phyloP scores from a whole-genome alignment of 129 eudicot genomes.

The Tagetes patula region DNA sequence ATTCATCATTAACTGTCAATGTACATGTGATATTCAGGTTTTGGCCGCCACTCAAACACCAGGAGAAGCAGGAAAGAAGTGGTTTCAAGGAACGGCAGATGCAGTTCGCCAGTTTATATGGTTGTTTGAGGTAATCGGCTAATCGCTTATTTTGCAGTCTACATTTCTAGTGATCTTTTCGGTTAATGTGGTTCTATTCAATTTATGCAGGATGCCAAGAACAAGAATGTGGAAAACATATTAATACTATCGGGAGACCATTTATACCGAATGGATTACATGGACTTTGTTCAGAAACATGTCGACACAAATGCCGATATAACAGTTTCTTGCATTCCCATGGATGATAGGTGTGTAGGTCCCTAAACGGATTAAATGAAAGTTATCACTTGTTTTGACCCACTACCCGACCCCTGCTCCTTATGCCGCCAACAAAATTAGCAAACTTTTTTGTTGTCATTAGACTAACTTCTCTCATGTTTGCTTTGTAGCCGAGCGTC shows the following conservation, averaged over 20 bases:
- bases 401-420: neutral
- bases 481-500: constrained; percentile 68
- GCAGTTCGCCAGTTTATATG: constrained; percentile 83
- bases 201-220: constrained; percentile 65
- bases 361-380: neutral
- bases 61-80: constrained; percentile 79
- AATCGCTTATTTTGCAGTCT: constrained; percentile 12
- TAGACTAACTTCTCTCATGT: neutral
- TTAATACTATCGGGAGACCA: constrained; percentile 83
- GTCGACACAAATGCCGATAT: constrained; percentile 84
- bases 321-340: constrained; percentile 86
- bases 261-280: constrained; percentile 87
- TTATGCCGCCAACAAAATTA: neutral
- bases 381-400: neutral
- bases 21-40: constrained; percentile 42
- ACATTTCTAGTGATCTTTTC: neutral
- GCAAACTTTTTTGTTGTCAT: neutral
- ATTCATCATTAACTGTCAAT: neutral
- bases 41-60: constrained; percentile 96
- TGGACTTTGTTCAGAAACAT: constrained; percentile 95
- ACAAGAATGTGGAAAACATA: constrained; percentile 73
- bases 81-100: constrained; percentile 97
- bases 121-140: constrained; percentile 85
- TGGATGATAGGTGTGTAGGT: constrained; percentile 74
- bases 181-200: neutral